Evolutionary conservation across 2,329 filamentous ascomycete genomes (phyloP).

Genomic region (Trichophyton mentagrophytes): DNA sequence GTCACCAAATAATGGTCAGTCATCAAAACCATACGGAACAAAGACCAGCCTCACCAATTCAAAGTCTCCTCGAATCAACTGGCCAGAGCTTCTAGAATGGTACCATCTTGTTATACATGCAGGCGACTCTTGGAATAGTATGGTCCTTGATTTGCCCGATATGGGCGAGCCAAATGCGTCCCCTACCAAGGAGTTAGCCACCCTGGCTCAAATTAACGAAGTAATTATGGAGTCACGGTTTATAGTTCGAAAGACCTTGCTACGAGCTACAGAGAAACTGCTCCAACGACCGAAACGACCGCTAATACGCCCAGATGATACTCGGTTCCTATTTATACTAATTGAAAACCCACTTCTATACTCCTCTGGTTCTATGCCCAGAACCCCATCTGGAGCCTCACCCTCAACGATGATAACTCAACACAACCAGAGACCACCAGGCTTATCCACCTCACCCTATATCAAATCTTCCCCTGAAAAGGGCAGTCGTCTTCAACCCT

Average conservation of each 20-base stretch:
- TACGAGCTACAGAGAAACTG: constrained; percentile 67
- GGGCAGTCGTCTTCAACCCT: constrained; percentile 19
- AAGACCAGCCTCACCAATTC: constrained; percentile 37
- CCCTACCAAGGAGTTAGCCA: constrained; percentile 31
- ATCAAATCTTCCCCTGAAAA: constrained; percentile 15
- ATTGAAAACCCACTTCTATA: constrained; percentile 67
- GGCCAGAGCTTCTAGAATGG: constrained; percentile 59
- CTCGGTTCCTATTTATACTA: constrained; percentile 66
- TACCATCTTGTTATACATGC: constrained; percentile 57
- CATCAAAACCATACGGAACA: constrained; percentile 17
- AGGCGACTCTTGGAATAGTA: constrained; percentile 53
- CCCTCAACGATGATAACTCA: background rate
- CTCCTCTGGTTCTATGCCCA: constrained; percentile 23
- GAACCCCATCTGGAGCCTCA: background rate
- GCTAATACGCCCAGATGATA: constrained; percentile 54
- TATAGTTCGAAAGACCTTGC: constrained; percentile 54
- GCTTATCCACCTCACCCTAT: constrained; percentile 15
- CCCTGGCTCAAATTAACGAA: constrained; percentile 37
- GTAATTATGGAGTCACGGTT: constrained; percentile 50
- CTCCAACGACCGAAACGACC: constrained; percentile 65
- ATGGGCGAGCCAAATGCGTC: constrained; percentile 15
- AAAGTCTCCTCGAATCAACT: constrained; percentile 60
- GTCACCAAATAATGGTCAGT: constrained; percentile 21
- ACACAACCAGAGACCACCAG: constrained; percentile 10
- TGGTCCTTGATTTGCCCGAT: constrained; percentile 41